These are phyloP conservation scores for Mycena crocata DNA, from an alignment of 768 basidiomycete species.

Conservation along the genomic window DNA sequence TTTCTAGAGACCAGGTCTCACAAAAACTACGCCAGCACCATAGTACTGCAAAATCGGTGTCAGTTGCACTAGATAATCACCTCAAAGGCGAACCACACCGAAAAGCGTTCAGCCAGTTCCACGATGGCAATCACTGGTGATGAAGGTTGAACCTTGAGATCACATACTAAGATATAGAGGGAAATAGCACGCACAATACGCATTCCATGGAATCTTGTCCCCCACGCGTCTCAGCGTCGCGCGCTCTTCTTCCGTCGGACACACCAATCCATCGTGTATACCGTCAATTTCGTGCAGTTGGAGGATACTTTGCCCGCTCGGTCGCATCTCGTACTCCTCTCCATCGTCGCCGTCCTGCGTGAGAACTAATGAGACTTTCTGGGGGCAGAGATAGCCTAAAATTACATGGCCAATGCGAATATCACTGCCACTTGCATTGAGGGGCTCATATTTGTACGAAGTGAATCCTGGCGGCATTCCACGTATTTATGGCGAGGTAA, in stretches of 20 bases:
- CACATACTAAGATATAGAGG: background rate
- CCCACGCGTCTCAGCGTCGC: slow-evolving; percentile 69
- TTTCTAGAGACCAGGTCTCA: background rate
- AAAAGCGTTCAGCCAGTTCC: slow-evolving; percentile 82
- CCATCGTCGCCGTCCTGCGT: background rate
- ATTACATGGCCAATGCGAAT: background rate
- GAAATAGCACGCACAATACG: slow-evolving; percentile 54
- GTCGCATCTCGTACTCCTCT: slow-evolving; percentile 20
- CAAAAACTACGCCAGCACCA: slow-evolving; percentile 30
- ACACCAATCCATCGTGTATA: slow-evolving; percentile 66
- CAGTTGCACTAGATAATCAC: background rate
- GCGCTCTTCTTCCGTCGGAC: slow-evolving; percentile 75
- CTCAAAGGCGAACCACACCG: slow-evolving; percentile 52
- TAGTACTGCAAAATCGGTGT: slow-evolving; percentile 15
- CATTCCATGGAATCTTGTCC: slow-evolving; percentile 69
- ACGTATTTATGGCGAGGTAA: background rate
- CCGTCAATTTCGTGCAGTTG: slow-evolving; percentile 32
- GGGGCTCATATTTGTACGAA: slow-evolving; percentile 23
- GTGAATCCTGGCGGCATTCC: slow-evolving; percentile 9
- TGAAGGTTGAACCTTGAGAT: background rate
- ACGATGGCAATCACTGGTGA: slow-evolving; percentile 75
- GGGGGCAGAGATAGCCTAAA: background rate
- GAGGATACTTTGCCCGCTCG: background rate
- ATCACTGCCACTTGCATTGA: slow-evolving; percentile 2
- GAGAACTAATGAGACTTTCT: background rate